These are phyloP conservation scores for Pythium rishiriense DNA, from an alignment of 352 stramenopile genomes.

Conservation along the genomic window DNA sequence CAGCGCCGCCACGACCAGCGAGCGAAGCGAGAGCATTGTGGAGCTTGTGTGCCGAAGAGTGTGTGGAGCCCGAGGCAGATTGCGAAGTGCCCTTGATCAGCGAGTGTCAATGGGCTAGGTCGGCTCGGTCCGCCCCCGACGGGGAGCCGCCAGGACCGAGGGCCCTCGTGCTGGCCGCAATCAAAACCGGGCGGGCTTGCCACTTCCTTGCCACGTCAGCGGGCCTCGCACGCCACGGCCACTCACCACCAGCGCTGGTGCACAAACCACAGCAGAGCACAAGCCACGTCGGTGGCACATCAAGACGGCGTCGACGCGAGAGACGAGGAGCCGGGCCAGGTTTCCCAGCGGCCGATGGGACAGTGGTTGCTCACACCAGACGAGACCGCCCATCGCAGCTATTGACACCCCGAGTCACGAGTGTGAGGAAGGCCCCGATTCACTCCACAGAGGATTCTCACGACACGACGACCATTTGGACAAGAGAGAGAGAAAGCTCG, in stretches of 20 bases:
- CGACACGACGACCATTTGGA: background rate
- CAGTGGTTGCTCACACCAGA: background rate
- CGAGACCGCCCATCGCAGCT: background rate
- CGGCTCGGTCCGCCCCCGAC: too few species aligned
- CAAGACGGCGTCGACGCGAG: too few species aligned
- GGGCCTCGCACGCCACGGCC: background rate
- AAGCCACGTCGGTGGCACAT: too few species aligned
- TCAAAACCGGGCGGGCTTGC: background rate
- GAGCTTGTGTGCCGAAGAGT: background rate
- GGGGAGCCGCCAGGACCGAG: too few species aligned
- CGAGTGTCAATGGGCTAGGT: too few species aligned
- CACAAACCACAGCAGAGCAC: too few species aligned
- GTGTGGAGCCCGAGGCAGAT: background rate
- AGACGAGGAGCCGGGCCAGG: too few species aligned
- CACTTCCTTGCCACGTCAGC: slow-evolving; percentile 3
- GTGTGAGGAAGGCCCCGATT: too few species aligned
- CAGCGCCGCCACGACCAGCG: slow-evolving; percentile 7
- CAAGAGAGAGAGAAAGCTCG: background rate
- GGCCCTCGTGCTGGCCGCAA: too few species aligned
- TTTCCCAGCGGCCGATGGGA: too few species aligned
- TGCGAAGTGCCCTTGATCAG: slow-evolving; percentile 5
- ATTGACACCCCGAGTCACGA: too few species aligned
- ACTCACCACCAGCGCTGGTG: background rate
- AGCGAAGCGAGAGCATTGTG: slow-evolving; percentile 13
- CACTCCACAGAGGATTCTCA: too few species aligned